Evolutionary conservation across 257 asterid species (phyloP).

Genomic region (Jacaranda copaia): DNA sequence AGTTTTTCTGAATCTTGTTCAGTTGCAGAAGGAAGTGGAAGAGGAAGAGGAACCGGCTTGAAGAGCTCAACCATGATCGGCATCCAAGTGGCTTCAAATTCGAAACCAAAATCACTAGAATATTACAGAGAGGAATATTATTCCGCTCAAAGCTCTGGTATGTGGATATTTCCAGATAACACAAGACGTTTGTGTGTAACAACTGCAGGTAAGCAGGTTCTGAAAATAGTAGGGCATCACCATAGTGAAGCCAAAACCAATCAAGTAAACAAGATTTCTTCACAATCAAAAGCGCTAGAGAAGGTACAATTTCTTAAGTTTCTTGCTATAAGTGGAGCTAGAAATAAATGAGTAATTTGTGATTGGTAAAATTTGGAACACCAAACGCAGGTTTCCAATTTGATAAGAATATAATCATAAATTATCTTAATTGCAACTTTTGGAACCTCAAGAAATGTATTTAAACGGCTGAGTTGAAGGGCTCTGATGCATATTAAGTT

Average conservation of each 20-base stretch:
- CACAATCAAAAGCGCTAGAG: slow-evolving; percentile 38
- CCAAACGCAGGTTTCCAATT: background rate
- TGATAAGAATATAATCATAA: no score
- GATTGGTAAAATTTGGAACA: background rate
- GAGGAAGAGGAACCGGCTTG: slow-evolving; percentile 43
- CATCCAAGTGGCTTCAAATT: slow-evolving; percentile 44
- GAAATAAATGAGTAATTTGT: background rate
- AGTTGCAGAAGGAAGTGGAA: slow-evolving; percentile 46
- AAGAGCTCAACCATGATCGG: slow-evolving; percentile 42
- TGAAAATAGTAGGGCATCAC: slow-evolving; percentile 40
- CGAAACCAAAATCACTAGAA: slow-evolving; percentile 45
- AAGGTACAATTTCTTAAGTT: slow-evolving; percentile 51
- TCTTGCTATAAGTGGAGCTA: no score
- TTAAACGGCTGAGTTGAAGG: background rate
- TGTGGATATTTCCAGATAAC: slow-evolving; percentile 77
- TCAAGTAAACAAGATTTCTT: slow-evolving; percentile 40
- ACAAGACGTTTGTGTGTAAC: slow-evolving; percentile 61
- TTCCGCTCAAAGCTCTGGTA: slow-evolving; percentile 55
- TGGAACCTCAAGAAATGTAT: background rate
- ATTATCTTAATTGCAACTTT: background rate
- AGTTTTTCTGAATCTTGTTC: slow-evolving; percentile 36
- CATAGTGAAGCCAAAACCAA: slow-evolving; percentile 42
- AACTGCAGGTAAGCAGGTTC: slow-evolving; percentile 65
- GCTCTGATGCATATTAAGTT: background rate
- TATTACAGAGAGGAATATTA: slow-evolving; percentile 50